A percentile compares a stretch with the other conserved stretches of the same genome.
Evolutionary conservation across 345 rosid species (phyloP).

Genomic region (Ailanthus altissimus): DNA sequence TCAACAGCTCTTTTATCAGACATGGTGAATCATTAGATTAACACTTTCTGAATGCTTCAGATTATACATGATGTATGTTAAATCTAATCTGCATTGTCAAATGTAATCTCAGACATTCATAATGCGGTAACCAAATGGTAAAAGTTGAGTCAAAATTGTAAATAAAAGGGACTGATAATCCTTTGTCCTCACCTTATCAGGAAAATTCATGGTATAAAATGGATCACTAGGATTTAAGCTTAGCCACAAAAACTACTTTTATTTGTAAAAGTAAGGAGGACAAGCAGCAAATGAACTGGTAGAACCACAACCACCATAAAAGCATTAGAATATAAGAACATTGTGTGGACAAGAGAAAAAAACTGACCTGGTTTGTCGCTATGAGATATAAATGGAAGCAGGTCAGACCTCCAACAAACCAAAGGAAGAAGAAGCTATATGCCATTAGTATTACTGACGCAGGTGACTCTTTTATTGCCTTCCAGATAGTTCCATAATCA

Average conservation of each 20-base stretch:
- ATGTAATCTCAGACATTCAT: background rate
- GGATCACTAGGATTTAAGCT: background rate
- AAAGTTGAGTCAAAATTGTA: background rate
- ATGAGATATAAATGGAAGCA: conserved; percentile 59
- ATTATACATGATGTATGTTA: background rate
- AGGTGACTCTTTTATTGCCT: conserved; percentile 52
- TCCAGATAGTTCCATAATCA: conserved; percentile 42
- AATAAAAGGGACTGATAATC: background rate
- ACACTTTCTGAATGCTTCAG: background rate
- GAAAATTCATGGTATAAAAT: background rate
- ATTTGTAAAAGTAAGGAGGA: background rate
- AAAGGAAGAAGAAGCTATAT: conserved; percentile 55
- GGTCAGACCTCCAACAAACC: conserved; percentile 64
- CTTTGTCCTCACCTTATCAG: background rate
- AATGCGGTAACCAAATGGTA: background rate
- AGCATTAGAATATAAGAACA: background rate
- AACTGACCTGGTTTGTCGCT: conserved; percentile 53
- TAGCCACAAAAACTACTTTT: background rate
- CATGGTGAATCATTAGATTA: background rate
- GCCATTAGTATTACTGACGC: conserved; percentile 46
- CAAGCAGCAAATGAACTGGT: background rate
- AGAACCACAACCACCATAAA: background rate
- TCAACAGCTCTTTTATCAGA: background rate
- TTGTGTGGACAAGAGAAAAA: background rate
- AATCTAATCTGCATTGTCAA: background rate